Base-by-base conservation (phyloP, 2,329 filamentous ascomycete genomes). In the Nemania sp. region DNA sequence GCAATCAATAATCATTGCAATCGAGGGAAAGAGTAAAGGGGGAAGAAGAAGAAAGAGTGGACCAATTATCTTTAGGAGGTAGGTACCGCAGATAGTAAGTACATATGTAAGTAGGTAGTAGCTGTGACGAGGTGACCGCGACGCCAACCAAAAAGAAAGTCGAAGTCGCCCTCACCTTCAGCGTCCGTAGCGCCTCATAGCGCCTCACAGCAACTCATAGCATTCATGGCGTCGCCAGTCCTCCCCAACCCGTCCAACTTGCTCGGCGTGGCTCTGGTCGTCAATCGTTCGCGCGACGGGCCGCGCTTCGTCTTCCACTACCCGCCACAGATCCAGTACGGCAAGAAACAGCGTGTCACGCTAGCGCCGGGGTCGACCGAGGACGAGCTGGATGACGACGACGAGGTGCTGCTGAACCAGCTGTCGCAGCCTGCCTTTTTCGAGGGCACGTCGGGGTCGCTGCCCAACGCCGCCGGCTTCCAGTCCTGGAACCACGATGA, bases 241-340 rank as follows among this genome's bases (percentile, higher is more conserved):
- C 79, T 85, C 6, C 84, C 87, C 63, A 86, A 83, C 75, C 77
- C 81, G 41, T 83, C 85, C 72, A 89, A 88, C 76, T 86, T 89
- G 71, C 79, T 94, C 59, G 92, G 90, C 49, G 88, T 95, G 65
- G 88, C 93, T 59, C 87, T 95, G 45, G 88, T 94, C 72, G 89
- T 93, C 74, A 89, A 89, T 75, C 88, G 92, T 72, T 92, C 92
- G 38, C 89, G 91, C 72, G 91, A 93, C 73, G 93, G 93, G 18
- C 92, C 93, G 29, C 89, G 90, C 71, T 91, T 96, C 74, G 91
- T 96, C 74, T 97, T 94, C 79, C 93, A 97, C 80, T 96, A 96
- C 76, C 93, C 93, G n/a, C 86, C 90, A n/a, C 79, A 82, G 54
- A 83, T 88, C 51, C 77, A 76, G 8, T 77, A 73, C 80, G 82